A percentile compares a stretch with the other conserved stretches of the same genome.
phyloP scores from a whole-genome alignment of 148 eudicot species.

The Camellia granthamiana region DNA sequence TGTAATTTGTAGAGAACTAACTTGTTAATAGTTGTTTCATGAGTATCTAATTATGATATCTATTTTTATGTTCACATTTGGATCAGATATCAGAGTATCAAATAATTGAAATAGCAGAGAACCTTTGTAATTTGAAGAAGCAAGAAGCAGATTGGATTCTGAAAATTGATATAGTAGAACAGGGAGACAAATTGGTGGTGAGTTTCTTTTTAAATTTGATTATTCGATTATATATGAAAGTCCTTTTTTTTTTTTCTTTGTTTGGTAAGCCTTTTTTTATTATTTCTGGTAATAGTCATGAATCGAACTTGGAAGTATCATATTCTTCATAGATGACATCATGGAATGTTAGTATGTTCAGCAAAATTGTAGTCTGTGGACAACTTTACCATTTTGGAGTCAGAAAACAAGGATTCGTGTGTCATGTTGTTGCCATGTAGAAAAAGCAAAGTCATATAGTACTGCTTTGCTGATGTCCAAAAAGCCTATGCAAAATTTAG shows the following conservation, averaged over 20 bases:
- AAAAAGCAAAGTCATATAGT: not conserved
- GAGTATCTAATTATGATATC: not conserved
- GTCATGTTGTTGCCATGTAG: not conserved
- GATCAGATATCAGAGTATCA: constrained; percentile 78
- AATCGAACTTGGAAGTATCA: not conserved
- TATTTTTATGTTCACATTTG: not conserved
- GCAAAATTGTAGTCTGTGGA: not conserved
- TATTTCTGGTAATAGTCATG: not conserved
- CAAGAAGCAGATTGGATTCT: constrained; percentile 96
- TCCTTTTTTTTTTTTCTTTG: not conserved
- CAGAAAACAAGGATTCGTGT: not conserved
- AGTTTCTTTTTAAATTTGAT: constrained; percentile 13
- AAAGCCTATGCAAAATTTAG: not conserved
- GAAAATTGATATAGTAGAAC: constrained; percentile 84
- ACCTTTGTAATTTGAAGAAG: constrained; percentile 91
- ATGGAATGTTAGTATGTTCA: not conserved
- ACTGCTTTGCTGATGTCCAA: not conserved
- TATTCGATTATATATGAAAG: no score
- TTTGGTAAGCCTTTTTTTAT: not conserved
- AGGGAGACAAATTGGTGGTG: constrained; percentile 76
- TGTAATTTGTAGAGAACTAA: not conserved
- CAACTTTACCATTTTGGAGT: not conserved
- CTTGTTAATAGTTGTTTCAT: not conserved
- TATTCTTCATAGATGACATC: not conserved
- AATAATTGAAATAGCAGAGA: constrained; percentile 86